These are phyloP conservation scores for Bimuria novae-zelandiae DNA, from an alignment of 2,329 filamentous ascomycete genomes.

Conservation along the genomic window DNA sequence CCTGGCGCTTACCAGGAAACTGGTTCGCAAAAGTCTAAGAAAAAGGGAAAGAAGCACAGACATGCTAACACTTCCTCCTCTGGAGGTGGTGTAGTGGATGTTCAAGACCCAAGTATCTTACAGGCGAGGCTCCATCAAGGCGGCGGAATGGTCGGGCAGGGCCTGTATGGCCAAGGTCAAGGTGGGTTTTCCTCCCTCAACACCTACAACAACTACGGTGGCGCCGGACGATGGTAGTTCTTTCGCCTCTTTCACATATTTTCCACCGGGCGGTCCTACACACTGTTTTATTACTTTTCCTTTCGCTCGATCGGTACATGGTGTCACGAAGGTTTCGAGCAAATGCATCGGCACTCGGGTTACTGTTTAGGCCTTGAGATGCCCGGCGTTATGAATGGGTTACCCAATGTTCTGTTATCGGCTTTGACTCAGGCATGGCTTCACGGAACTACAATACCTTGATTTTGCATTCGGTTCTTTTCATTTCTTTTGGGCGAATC, in stretches of 20 bases:
- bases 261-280: slow-evolving; percentile 30
- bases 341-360: slow-evolving; percentile 46
- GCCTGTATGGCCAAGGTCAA: slow-evolving; percentile 84
- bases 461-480: slow-evolving; percentile 31
- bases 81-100: slow-evolving; percentile 99
- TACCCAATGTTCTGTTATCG: slow-evolving; percentile 29
- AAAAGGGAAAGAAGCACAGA: slow-evolving; percentile 99
- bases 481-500: slow-evolving; percentile 37
- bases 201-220: slow-evolving; percentile 59
- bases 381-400: slow-evolving; percentile 45
- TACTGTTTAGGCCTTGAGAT: slow-evolving; percentile 36
- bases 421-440: slow-evolving; percentile 37
- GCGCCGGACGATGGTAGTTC: slow-evolving; percentile 45
- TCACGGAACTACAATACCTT: slow-evolving; percentile 41
- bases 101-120: slow-evolving; percentile 99
- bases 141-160: slow-evolving; percentile 79
- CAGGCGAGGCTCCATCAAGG: slow-evolving; percentile 95
- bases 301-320: slow-evolving; percentile 42
- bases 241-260: slow-evolving; percentile 40
- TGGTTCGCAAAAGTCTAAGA: slow-evolving; percentile 93
- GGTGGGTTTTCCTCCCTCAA: slow-evolving; percentile 95
- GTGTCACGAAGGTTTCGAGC: slow-evolving; percentile 41
- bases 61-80: slow-evolving; percentile 99
- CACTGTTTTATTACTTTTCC: slow-evolving; percentile 38
- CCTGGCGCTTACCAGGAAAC: slow-evolving; percentile 87